Evolutionary conservation across 192 early-diverging fungal species (phyloP), one percentile per base, ranked within the genome.

Genomic region (Cetraspora pellucida): DNA sequence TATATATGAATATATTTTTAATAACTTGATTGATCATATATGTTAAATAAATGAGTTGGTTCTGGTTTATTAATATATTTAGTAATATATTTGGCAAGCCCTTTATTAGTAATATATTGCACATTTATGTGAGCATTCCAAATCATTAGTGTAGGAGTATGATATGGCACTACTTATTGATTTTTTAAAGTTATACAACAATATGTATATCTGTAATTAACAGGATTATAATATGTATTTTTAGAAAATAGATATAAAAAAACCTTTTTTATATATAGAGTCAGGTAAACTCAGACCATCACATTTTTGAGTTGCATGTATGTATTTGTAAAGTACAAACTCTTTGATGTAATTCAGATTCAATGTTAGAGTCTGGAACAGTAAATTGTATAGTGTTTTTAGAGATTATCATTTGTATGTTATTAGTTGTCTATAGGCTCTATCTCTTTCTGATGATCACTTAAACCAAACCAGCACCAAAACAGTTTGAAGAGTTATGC

Each of bases 101-200:
- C 69, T 72, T 13, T 55, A 30, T 31, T 17, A 5, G 47, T 52
- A 3, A 72, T 25, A 72, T 72, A 72, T 54, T 72, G 52, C 0
- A 3, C 27, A 54, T 72, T 72, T 27, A 72, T 72, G 28, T 72
- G 69, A n/a, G 52, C 69, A 14, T 72, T 52, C 69, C 69, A 72
- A 27, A 57, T 37, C 10, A 72, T 10, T 55, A 72, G 17, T 10
- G 52, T 57, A 4, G 69, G 52, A 55, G 69, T 1, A 54, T 72
- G 6, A 54, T 72, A 72, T 10, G 52, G 27, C 6, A 72, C 69
- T 9, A 72, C 1, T 7, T 8, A 72, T 72, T n/a, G 25, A n/a
- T 72, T 50, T 14, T 55, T 2, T 2, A 11, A 13, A 10, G 27
- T 71, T 27, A 30, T 52, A 55, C 30, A 72, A n/a, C 0, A 3